Conservation (phyloP, 345 rosid species). For the Rhizophora apiculata region DNA sequence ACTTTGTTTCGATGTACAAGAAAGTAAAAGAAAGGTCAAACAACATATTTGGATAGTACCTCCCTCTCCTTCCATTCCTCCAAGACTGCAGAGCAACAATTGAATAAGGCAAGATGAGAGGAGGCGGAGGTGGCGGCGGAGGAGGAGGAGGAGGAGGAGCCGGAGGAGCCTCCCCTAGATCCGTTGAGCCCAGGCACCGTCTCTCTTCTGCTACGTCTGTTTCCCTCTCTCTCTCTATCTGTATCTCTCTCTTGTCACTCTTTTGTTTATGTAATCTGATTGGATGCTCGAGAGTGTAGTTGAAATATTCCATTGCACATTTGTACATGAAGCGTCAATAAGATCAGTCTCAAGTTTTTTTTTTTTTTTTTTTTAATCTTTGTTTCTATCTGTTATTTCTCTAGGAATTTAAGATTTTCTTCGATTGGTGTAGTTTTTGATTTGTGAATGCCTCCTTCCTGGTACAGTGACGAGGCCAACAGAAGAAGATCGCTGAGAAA, state of each 20-base stretch:
- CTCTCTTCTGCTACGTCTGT: constrained; percentile 45
- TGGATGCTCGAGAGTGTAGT: neutral
- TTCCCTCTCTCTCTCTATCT: constrained; percentile 19
- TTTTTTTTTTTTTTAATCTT: neutral
- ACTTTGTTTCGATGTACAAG: too few species aligned
- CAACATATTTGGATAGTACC: neutral
- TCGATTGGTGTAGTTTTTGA: neutral
- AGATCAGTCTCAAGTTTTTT: neutral
- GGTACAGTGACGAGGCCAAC: constrained; percentile 49
- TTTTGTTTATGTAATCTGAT: neutral
- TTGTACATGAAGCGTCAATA: neutral
- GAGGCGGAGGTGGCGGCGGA: neutral
- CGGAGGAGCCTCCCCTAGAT: constrained; percentile 41
- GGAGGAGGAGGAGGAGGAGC: constrained; percentile 17
- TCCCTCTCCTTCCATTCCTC: neutral
- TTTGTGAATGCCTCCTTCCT: neutral
- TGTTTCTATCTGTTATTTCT: neutral
- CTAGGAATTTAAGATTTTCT: neutral
- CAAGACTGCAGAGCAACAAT: too few species aligned
- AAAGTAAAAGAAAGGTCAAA: too few species aligned
- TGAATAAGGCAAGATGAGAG: constrained; percentile 9
- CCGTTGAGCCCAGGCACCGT: constrained; percentile 55
- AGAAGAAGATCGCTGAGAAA: constrained; percentile 49
- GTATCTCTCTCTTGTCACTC: constrained; percentile 1
- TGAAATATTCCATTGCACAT: neutral